Conservation (phyloP, 352 stramenopile species). For the Thraustochytrium sp. region DNA sequence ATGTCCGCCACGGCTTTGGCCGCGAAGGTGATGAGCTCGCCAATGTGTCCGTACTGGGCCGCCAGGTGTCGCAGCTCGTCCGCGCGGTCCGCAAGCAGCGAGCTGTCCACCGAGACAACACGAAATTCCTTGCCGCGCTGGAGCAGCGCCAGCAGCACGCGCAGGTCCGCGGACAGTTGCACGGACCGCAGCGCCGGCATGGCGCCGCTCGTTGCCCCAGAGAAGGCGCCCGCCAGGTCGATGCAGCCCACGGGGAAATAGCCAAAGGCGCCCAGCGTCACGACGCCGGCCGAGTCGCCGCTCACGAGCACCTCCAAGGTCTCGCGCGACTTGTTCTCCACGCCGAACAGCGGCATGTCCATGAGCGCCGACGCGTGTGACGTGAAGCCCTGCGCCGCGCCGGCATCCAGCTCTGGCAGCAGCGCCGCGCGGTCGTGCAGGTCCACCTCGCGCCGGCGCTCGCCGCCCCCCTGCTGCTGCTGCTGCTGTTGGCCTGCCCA, state of each 20-base stretch:
- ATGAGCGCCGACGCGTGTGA: constrained; percentile 20
- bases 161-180: neutral
- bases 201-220: neutral
- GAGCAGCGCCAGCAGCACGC: neutral
- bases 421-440: neutral
- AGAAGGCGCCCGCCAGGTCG: constrained; percentile 28
- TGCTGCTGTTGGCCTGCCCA: neutral
- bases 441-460: neutral
- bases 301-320: constrained; percentile 26
- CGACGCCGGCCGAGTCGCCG: constrained; percentile 11
- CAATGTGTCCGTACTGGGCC: constrained; percentile 23
- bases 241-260: constrained; percentile 41
- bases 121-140: neutral
- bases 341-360: constrained; percentile 38
- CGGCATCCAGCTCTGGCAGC: neutral
- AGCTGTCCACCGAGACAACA: constrained; percentile 24
- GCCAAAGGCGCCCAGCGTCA: constrained; percentile 29
- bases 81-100: neutral
- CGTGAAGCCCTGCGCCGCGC: neutral
- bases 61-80: constrained; percentile 31
- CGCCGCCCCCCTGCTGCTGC: neutral
- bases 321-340: constrained; percentile 20
- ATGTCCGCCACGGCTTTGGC: neutral
- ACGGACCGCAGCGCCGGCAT: neutral
- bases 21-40: neutral